Evolutionary conservation across 108 stramenopile genomes (phyloP).

Genomic region (Stephanodiscus triporus): DNA sequence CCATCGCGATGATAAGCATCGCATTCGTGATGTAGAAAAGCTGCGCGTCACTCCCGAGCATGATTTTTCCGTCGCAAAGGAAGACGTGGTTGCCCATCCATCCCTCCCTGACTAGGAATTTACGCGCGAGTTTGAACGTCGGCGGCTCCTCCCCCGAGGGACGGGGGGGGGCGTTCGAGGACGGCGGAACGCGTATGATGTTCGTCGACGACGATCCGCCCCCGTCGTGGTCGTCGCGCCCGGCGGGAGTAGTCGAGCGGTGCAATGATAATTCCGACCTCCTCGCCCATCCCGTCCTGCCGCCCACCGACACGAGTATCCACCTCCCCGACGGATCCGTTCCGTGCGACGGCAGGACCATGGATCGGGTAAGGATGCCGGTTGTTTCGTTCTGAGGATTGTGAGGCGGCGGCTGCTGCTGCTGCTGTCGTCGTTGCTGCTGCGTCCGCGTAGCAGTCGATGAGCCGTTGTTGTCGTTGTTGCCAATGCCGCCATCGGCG

Average conservation of each 20-base stretch:
- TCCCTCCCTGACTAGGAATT: slow-evolving; percentile 70
- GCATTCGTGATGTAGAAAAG: slow-evolving; percentile 78
- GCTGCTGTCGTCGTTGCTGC: background rate
- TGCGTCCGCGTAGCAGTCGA: background rate
- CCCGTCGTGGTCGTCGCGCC: background rate
- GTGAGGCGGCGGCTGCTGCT: background rate
- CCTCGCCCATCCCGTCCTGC: slow-evolving; percentile 84
- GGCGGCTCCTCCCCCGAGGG: slow-evolving; percentile 30
- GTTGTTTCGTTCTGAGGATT: slow-evolving; percentile 65
- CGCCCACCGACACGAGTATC: slow-evolving; percentile 85
- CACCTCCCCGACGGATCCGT: slow-evolving; percentile 79
- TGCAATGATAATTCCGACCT: slow-evolving; percentile 5
- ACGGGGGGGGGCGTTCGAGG: slow-evolving; percentile 1
- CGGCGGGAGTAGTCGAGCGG: no score
- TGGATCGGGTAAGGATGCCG: slow-evolving; percentile 73
- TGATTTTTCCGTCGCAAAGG: slow-evolving; percentile 80
- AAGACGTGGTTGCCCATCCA: slow-evolving; percentile 93
- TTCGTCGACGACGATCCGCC: background rate
- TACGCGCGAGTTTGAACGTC: slow-evolving; percentile 56
- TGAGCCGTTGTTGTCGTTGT: no score
- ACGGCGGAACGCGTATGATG: background rate
- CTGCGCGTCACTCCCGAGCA: slow-evolving; percentile 85
- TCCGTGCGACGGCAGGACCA: slow-evolving; percentile 85
- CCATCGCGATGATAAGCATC: slow-evolving; percentile 55
- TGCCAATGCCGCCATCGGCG: background rate